Evolutionary conservation across 768 basidiomycete species (phyloP), one percentile per base, ranked within the genome.

Genomic region (Lyophyllum shimeji): DNA sequence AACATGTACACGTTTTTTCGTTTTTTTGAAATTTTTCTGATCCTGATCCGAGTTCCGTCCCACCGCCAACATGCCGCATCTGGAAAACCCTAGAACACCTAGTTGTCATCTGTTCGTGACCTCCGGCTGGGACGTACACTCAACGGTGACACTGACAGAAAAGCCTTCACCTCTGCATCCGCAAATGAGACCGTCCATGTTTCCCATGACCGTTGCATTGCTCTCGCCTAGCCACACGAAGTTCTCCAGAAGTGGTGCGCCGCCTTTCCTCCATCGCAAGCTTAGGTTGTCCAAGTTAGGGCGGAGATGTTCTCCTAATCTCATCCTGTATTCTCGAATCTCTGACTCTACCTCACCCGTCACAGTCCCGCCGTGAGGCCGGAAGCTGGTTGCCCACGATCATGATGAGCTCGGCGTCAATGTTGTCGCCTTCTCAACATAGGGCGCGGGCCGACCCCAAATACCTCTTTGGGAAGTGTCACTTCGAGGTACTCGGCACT

Each of bases 391-490:
- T 6, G n/a, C 29, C 47, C 33, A 49, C 17, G 24, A 49, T 33
- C 47, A 49, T 12, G 45, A 18, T 34, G n/a, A 18, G 18, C 18
- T 40, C 39, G 39, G n/a, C 52, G 31, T 21, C 43, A n/a, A 53
- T 46, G 34, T 24, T 46, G 43, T 53, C 52, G 52, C 45, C 52
- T 53, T 53, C 33, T 46, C 7, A n/a, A 24, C 25, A 2, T 37
- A 8, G 6, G 12, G 34, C 11, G 23, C 4, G 43, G 23, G 23
- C 20, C 9, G 12, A 25, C 25, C 46, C 25, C 12, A 3, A 7
- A 46, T 27, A 17, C 12, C 15, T 17, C 21, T 18, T 5, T 2
- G 29, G 25, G 7, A n/a, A 9, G n/a, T 3, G 12, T n/a, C 21
- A 44, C 7, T 44, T 23, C 23, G 43, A 44, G 43, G 7, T 24